These are phyloP conservation scores for Pouteria campechiana DNA, from an alignment of 179 eudicot species.

Conservation along the genomic window DNA sequence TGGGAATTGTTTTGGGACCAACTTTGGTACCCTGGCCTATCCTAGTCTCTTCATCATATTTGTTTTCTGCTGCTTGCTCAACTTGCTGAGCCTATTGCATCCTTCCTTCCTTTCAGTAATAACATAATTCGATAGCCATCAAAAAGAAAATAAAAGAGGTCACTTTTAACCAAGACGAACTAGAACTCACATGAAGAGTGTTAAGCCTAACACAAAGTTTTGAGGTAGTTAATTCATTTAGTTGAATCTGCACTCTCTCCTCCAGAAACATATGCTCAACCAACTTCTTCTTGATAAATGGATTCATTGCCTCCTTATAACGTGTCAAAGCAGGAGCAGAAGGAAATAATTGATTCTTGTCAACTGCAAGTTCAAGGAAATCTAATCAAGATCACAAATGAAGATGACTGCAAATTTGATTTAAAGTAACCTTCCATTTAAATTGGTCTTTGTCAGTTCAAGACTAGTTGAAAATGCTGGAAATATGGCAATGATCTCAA, in stretches of 20 bases:
- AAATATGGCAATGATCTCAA: too few species aligned
- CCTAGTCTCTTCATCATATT: too few species aligned
- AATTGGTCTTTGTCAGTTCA: too few species aligned
- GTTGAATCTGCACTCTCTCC: slow-evolving; percentile 24
- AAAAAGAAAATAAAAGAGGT: not conserved
- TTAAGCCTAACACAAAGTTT: slow-evolving; percentile 83
- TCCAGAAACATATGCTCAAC: slow-evolving; percentile 45
- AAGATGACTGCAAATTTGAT: too few species aligned
- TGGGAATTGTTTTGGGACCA: too few species aligned
- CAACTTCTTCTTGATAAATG: slow-evolving; percentile 51
- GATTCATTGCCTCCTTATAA: slow-evolving; percentile 61
- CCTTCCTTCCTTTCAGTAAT: too few species aligned
- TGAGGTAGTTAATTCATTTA: slow-evolving; percentile 47
- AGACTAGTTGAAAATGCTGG: too few species aligned
- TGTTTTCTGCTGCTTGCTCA: too few species aligned
- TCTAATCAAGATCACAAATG: not conserved
- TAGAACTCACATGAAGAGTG: slow-evolving; percentile 67
- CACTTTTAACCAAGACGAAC: not conserved
- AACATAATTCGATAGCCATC: too few species aligned
- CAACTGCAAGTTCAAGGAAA: slow-evolving; percentile 43
- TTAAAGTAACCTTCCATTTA: too few species aligned
- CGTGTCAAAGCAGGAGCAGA: slow-evolving; percentile 79
- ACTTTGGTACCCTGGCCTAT: too few species aligned
- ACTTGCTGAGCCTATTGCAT: too few species aligned
- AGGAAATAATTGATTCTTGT: slow-evolving; percentile 62